Conservation (phyloP, 2,329 filamentous ascomycete genomes). For the Cytospora schulzeri region DNA sequence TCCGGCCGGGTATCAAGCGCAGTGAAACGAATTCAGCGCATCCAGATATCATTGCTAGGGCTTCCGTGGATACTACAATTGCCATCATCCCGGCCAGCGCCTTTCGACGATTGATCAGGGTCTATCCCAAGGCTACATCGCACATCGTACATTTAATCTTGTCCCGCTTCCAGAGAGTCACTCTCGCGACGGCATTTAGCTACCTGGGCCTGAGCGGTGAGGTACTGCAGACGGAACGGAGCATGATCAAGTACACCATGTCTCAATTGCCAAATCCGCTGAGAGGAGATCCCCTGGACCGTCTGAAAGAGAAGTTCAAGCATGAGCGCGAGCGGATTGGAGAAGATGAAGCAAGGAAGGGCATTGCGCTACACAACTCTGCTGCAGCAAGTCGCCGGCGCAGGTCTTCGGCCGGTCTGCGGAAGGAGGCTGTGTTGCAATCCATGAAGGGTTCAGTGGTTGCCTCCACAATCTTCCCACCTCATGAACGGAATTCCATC, state of each 20-base stretch:
- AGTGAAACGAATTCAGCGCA: conserved; percentile 75
- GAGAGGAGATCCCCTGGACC: conserved; percentile 76
- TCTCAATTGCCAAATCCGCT: conserved; percentile 91
- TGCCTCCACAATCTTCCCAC: conserved; percentile 43
- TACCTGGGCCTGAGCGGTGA: conserved; percentile 92
- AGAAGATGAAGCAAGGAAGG: conserved; percentile 81
- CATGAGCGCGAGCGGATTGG: conserved; percentile 81
- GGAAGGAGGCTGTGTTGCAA: conserved; percentile 78
- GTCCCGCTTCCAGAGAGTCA: conserved; percentile 91
- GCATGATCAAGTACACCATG: conserved; percentile 90
- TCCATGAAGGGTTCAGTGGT: conserved; percentile 57
- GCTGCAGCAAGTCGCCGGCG: conserved; percentile 61
- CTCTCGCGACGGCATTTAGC: conserved; percentile 88
- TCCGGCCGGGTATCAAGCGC: conserved; percentile 48
- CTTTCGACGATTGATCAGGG: conserved; percentile 85
- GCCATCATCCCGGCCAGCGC: conserved; percentile 97
- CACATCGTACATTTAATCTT: conserved; percentile 98
- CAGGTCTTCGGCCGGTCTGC: conserved; percentile 68
- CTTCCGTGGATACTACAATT: conserved; percentile 95
- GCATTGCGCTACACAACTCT: conserved; percentile 91
- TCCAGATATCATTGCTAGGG: conserved; percentile 94
- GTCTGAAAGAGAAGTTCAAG: conserved; percentile 90
- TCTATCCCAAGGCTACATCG: conserved; percentile 94
- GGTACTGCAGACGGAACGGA: conserved; percentile 87
- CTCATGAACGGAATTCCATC: conserved; percentile 45